Base-by-base conservation (phyloP, 2,329 filamentous ascomycete genomes). In the Aspergillus quadricinctus region DNA sequence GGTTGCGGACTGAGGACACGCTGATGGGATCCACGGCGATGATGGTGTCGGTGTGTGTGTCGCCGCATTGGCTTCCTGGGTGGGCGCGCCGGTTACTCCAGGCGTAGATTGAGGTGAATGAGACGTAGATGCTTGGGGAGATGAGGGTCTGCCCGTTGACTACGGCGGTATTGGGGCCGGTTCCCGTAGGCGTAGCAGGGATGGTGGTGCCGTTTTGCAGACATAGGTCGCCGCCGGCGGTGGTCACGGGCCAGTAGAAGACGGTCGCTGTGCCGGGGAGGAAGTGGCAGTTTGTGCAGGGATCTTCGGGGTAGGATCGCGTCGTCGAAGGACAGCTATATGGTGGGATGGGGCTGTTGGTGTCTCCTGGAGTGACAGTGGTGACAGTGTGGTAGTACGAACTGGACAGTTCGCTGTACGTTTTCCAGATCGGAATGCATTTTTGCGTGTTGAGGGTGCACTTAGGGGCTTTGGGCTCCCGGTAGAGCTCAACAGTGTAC, bases 231-330 rank as follows among this genome's bases (percentile, higher is more conserved):
- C 63, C 61, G 23, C 10, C 40, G 9, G 50, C 55, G 21, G 64
- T 65, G n/a, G 54, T 54, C n/a, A 61, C 60, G 5, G 64, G 64
- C 64, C 64, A 66, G 59, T 65, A 66, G 53, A 66, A 66, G 41
- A 66, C 53, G 4, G 64, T 66, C 1, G 64, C 64, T 3, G 58
- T 61, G 1, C 31, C 63, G 1, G 64, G 64, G 31, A 64, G 56
- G 27, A 57, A 64, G 49, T 65, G 64, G 31, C 63, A 66, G 31
- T 51, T 53, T 5, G 59, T 58, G 50, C 64, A 65, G 5, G 59
- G 58, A 25, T 66, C 55, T 21, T 48, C 63, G 19, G 60, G 53
- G 48, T 65, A 64, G 37, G 54, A 48, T 14, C 61, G 49, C 0
- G 29, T n/a, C 1, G 61, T 57, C 5, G 53, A 43, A 1, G 63